Conservation (phyloP, 148 eudicot genomes). For the Nepenthes gracilis region DNA sequence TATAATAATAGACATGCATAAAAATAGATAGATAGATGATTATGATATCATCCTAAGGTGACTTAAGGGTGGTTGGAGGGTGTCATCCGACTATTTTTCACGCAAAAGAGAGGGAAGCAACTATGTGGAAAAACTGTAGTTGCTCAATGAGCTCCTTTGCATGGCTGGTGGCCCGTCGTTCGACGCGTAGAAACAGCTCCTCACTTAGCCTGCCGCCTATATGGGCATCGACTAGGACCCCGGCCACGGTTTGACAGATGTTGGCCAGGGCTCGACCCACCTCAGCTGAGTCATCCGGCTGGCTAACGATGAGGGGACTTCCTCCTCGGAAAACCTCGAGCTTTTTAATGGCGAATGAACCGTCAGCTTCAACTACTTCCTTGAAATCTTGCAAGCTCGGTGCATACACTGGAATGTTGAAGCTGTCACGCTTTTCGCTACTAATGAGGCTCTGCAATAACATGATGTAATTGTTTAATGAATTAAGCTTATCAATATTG, state of each 20-base stretch:
- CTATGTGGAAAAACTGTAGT: slow-evolving; percentile 79
- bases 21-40: too few species aligned
- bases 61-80: too few species aligned
- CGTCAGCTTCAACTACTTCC: slow-evolving; percentile 75
- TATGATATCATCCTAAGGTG: too few species aligned
- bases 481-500: too few species aligned
- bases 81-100: too few species aligned
- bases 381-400: slow-evolving; percentile 73
- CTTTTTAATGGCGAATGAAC: slow-evolving; percentile 57
- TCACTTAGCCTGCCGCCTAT: slow-evolving; percentile 64
- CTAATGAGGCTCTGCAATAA: slow-evolving; percentile 51
- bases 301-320: slow-evolving; percentile 77
- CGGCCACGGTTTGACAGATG: slow-evolving; percentile 69
- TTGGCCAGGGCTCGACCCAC: slow-evolving; percentile 73
- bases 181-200: slow-evolving; percentile 58
- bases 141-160: slow-evolving; percentile 61
- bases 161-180: slow-evolving; percentile 43
- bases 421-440: slow-evolving; percentile 68
- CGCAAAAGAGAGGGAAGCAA: slow-evolving; percentile 69
- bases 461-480: not conserved
- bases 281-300: slow-evolving; percentile 56
- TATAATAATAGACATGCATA: too few species aligned
- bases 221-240: slow-evolving; percentile 90
- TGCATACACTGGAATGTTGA: slow-evolving; percentile 91
- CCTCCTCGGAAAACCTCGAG: slow-evolving; percentile 81